A percentile compares a stretch with the other conserved stretches of the same genome.
Evolutionary conservation across 208 protist species (phyloP).

Genomic region (Leishmania tarentolae): DNA sequence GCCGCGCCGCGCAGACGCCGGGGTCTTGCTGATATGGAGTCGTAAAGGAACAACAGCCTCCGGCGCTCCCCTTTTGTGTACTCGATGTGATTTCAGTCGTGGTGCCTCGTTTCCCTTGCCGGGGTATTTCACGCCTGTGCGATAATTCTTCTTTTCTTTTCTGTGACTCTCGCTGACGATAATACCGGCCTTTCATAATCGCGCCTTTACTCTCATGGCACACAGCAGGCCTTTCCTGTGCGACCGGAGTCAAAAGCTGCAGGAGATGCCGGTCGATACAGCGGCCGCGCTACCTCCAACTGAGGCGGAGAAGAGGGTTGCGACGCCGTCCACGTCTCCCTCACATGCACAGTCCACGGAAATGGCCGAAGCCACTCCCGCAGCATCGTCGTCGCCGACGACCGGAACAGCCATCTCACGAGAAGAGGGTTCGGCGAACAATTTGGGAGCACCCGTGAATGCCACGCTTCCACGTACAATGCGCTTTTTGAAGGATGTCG

Average conservation of each 20-base stretch:
- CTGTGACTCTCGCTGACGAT: neutral
- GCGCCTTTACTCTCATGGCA: neutral
- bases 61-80: neutral
- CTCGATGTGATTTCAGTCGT: neutral
- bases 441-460: neutral
- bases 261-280: neutral
- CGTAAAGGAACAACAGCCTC: neutral
- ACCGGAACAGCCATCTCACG: neutral
- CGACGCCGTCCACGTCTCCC: neutral
- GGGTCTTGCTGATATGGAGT: neutral
- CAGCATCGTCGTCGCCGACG: neutral
- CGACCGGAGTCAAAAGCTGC: neutral
- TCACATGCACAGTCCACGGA: neutral
- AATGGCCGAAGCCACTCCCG: neutral
- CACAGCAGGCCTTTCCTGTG: neutral
- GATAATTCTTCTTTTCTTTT: neutral
- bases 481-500: constrained; percentile 59
- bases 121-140: neutral
- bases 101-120: neutral
- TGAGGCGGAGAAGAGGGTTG: neutral
- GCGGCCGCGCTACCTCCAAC: neutral
- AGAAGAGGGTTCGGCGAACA: neutral
- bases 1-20: neutral
- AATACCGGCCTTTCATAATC: neutral
- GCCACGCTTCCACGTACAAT: constrained; percentile 22